Percentiles rank a stretch among this genome's conserved stretches.
These are phyloP conservation scores for Phytophthora sp. DNA, from an alignment of 352 stramenopile genomes.

Conservation along the genomic window DNA sequence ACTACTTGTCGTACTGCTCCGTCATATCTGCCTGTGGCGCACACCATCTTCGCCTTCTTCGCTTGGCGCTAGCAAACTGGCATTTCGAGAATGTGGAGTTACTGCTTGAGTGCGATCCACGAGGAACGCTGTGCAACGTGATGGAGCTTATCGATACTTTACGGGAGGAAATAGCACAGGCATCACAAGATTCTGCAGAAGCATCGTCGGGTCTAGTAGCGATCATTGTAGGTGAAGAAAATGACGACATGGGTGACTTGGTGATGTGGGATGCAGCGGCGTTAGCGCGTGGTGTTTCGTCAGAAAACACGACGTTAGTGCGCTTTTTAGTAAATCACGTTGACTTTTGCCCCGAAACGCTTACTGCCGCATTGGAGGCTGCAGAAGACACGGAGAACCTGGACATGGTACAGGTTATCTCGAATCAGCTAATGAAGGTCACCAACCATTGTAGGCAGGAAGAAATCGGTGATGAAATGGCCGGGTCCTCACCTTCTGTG, in stretches of 20 bases:
- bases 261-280: constrained; percentile 20
- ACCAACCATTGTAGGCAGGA: background rate
- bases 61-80: constrained; percentile 6
- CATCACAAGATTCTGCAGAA: background rate
- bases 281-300: constrained; percentile 12
- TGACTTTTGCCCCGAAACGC: background rate
- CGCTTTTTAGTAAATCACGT: constrained; percentile 28
- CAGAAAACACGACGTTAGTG: constrained; percentile 7
- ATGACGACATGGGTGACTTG: background rate
- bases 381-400: background rate
- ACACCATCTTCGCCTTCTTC: constrained; percentile 22
- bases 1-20: constrained; percentile 22
- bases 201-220: background rate
- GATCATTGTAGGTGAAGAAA: constrained; percentile 20
- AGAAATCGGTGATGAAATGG: background rate
- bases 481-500: background rate
- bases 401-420: constrained; percentile 2
- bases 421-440: background rate
- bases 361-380: constrained; percentile 6
- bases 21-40: background rate
- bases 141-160: constrained; percentile 30
- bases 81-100: constrained; percentile 30
- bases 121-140: constrained; percentile 31
- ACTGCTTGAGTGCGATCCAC: constrained; percentile 36
- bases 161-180: constrained; percentile 6